A percentile compares a stretch with the other conserved stretches of the same genome.
Evolutionary conservation across 495 filamentous ascomycete genomes (phyloP).

Genomic region (Hyaloscypha variabilis): DNA sequence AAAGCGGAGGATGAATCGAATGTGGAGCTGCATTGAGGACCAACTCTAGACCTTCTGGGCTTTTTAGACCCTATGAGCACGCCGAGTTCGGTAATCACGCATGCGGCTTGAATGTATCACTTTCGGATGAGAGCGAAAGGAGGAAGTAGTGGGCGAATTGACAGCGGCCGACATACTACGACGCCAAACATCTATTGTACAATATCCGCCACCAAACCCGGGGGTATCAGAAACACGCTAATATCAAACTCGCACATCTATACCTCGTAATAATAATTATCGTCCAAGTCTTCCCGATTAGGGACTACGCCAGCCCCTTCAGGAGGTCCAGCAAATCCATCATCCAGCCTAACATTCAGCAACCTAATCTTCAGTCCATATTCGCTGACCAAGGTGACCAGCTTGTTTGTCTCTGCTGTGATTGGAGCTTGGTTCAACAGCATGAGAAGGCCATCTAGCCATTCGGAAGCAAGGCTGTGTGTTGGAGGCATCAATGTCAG

Average conservation of each 20-base stretch:
- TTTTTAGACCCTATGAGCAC: too few species aligned
- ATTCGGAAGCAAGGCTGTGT: conserved; percentile 88
- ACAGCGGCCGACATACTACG: background rate
- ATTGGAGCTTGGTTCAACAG: conserved; percentile 93
- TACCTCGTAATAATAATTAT: conserved; percentile 66
- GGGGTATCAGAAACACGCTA: conserved; percentile 9
- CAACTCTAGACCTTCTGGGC: too few species aligned
- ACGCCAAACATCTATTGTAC: background rate
- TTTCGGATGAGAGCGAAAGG: too few species aligned
- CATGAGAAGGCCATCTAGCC: conserved; percentile 96
- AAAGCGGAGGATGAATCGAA: too few species aligned
- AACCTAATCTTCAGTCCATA: conserved; percentile 93
- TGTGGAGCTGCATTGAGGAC: too few species aligned
- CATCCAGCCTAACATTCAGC: conserved; percentile 82
- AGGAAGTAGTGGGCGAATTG: too few species aligned
- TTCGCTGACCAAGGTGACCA: conserved; percentile 81
- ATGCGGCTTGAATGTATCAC: too few species aligned
- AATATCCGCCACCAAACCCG: background rate
- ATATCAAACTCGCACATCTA: background rate
- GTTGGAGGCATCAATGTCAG: conserved; percentile 81
- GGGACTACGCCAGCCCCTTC: conserved; percentile 52
- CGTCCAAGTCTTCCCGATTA: conserved; percentile 62
- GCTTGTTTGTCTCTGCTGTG: conserved; percentile 90
- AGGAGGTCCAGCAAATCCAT: conserved; percentile 28
- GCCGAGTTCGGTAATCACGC: too few species aligned